These are phyloP conservation scores for Lumnitzera racemosa DNA, from an alignment of 345 rosid genomes.

Conservation along the genomic window DNA sequence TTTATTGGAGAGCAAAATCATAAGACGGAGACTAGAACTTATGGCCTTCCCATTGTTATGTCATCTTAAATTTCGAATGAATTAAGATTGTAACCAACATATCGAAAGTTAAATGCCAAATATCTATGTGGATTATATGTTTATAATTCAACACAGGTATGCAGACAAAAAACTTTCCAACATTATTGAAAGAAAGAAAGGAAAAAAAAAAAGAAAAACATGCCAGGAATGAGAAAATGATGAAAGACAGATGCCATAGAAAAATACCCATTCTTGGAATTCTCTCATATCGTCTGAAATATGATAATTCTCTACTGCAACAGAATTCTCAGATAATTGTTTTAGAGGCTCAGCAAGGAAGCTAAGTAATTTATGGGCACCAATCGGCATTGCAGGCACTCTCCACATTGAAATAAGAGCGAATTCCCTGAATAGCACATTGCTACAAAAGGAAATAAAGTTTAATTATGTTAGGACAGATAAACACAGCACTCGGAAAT, in stretches of 20 bases:
- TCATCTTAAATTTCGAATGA: too few relatives aligned
- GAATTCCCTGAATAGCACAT: slow-evolving; percentile 88
- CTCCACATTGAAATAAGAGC: slow-evolving; percentile 98
- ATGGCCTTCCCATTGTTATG: too few relatives aligned
- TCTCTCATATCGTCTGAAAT: slow-evolving; percentile 76
- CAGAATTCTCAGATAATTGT: slow-evolving; percentile 73
- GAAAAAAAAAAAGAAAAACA: too few relatives aligned
- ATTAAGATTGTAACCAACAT: too few relatives aligned
- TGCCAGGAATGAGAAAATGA: slow-evolving; percentile 9
- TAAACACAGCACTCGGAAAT: too few relatives aligned
- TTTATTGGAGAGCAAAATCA: too few relatives aligned
- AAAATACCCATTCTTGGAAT: slow-evolving; percentile 86
- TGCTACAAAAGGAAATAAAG: slow-evolving; percentile 36
- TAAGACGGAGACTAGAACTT: too few relatives aligned
- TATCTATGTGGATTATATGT: too few relatives aligned
- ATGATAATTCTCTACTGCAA: slow-evolving; percentile 41
- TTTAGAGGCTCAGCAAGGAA: slow-evolving; percentile 97
- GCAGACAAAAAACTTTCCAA: too few relatives aligned
- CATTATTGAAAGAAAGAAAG: too few relatives aligned
- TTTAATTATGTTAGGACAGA: not conserved
- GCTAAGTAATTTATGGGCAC: slow-evolving; percentile 87
- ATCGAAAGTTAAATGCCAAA: too few relatives aligned
- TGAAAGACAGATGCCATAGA: slow-evolving; percentile 1
- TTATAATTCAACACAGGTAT: too few relatives aligned
- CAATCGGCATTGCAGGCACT: slow-evolving; percentile 92